Evolutionary conservation across 331 rosid genomes (phyloP).

Genomic region (Saraca asoca): DNA sequence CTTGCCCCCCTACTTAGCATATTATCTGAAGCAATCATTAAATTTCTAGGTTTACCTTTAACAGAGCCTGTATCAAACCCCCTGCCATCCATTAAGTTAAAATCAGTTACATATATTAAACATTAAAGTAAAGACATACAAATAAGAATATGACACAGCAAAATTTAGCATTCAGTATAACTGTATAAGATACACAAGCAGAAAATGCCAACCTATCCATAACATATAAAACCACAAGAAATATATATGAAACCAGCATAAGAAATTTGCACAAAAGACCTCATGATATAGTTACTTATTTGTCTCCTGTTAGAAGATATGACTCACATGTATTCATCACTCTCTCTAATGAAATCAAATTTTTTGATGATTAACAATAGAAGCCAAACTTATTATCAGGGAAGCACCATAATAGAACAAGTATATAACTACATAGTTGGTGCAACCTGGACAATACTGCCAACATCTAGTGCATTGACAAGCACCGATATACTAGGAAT

Average conservation of each 20-base stretch:
- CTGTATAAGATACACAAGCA: too few species aligned
- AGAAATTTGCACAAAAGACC: too few species aligned
- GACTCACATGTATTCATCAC: background rate
- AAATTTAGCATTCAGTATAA: background rate
- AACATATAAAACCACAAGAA: too few species aligned
- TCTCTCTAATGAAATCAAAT: background rate
- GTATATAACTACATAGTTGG: conserved; percentile 2
- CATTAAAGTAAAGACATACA: background rate
- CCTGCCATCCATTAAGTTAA: conserved; percentile 52
- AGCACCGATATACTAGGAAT: background rate
- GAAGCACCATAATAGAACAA: background rate
- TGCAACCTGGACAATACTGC: conserved; percentile 22
- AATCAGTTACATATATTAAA: background rate
- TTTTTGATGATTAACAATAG: background rate
- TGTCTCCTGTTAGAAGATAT: background rate
- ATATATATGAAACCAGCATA: too few species aligned
- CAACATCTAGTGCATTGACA: background rate
- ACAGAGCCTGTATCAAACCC: conserved; percentile 44
- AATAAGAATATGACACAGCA: conserved; percentile 7
- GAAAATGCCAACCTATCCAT: too few species aligned
- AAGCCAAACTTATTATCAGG: background rate
- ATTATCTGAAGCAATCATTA: conserved; percentile 47
- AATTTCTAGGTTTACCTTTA: conserved; percentile 52
- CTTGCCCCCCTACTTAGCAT: conserved; percentile 46
- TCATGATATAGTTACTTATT: too few species aligned